Evolutionary conservation across 1,284 basidiomycete species (phyloP), one percentile per base, ranked within the genome.

Genomic region (Melampsora americana): DNA sequence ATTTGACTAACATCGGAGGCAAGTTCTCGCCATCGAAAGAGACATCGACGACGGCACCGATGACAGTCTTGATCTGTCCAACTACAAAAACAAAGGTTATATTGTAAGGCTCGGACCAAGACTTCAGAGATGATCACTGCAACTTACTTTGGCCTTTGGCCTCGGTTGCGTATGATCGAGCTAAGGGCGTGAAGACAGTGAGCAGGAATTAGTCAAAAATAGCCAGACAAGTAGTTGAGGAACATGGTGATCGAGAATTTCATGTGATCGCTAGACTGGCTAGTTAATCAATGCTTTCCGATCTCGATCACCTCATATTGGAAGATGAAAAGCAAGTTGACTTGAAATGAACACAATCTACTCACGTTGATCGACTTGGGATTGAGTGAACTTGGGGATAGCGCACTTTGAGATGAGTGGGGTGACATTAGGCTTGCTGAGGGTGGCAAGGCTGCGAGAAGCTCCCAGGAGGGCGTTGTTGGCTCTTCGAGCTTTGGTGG

Each of bases 31-130:
- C 75, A 77, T 82, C 82, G 79, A 85, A 85, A 85, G 96, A 93
- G 80, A 97, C 95, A 85, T 99, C 95, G 84, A 99, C 95, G 86
- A 99, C 95, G 86, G 95, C 95, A 81, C 84, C 84, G 72, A 84
- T 84, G 79, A 85, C 84, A 75, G 82, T 80, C 78, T 80, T 79
- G 78, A 82, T 80, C 44, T 75, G 71, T 75, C 82, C 82, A 66
- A 79, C 78, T 77, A 79, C 77, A 61, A 79, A 78, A 77, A 30
- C 90, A 92, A 92, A 85, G 94, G 94, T 87, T 94, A 91, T 87
- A 18, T 11, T 28, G 28, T 5, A 18, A 66, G 6, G 30, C 9
- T 28, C 5, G 23, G n/a, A n/a, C 23, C 32, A 23, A n/a, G 42
- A 5, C 6, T 32, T 42, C 30, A 42, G 11, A 42, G 62, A 30